Evolutionary conservation across 495 filamentous ascomycete genomes (phyloP).

Genomic region (Xylaria palmicola): DNA sequence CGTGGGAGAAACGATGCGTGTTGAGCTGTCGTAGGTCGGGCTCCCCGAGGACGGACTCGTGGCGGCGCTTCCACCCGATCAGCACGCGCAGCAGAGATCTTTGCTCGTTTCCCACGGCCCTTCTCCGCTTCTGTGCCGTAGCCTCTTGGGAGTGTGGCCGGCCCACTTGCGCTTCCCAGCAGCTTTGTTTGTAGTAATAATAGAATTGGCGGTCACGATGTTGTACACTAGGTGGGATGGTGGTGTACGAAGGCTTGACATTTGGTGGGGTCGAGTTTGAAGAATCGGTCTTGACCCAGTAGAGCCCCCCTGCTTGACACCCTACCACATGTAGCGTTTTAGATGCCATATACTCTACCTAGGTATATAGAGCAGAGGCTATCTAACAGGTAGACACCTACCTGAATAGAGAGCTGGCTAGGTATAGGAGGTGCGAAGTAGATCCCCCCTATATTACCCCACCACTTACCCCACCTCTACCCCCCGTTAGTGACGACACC

Average conservation of each 20-base stretch:
- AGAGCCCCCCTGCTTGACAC: not conserved
- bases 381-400: no score
- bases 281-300: conserved; percentile 1
- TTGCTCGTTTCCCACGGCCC: not conserved
- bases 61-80: no score
- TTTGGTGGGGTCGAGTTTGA: not conserved
- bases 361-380: not conserved
- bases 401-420: no score
- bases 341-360: not conserved
- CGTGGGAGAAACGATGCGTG: not conserved
- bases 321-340: no score
- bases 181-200: not conserved
- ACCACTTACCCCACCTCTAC: not conserved
- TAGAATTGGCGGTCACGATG: conserved; percentile 10
- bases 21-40: no score
- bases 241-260: not conserved
- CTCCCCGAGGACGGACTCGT: not conserved
- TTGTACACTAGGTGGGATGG: not conserved
- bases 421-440: not conserved
- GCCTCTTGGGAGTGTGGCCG: not conserved
- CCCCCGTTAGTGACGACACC: conserved; percentile 12
- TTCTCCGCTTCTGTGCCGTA: not conserved
- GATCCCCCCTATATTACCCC: not conserved
- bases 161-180: not conserved
- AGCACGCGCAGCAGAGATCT: no score